Percentiles rank a stretch among this genome's conserved stretches.
These are phyloP conservation scores for Euptelea pleiosperma DNA, from an alignment of 164 flowering plant genomes.

Conservation along the genomic window DNA sequence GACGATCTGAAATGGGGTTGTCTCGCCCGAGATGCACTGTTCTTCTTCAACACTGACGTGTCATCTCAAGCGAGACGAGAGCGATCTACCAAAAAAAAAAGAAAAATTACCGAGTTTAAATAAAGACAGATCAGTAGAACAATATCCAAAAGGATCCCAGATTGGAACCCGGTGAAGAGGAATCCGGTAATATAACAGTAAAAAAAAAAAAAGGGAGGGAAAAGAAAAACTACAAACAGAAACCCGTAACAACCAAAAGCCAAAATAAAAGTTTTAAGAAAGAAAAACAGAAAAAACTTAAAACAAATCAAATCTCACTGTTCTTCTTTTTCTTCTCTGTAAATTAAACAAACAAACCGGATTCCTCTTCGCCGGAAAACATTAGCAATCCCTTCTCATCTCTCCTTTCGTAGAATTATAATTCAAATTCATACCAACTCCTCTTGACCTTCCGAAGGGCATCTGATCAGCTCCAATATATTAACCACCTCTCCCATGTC, in stretches of 20 bases:
- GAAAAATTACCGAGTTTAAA: neutral
- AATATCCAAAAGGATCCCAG: slow-evolving; percentile 23
- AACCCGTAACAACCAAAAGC: slow-evolving; percentile 12
- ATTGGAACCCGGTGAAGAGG: slow-evolving; percentile 64
- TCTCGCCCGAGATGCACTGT: no score
- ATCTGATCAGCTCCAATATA: slow-evolving; percentile 77
- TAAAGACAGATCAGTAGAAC: neutral
- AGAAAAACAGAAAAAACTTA: slow-evolving; percentile 10
- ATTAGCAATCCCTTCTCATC: slow-evolving; percentile 11
- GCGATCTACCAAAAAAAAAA: neutral
- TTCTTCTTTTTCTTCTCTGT: slow-evolving; percentile 16
- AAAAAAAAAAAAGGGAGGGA: slow-evolving; percentile 12
- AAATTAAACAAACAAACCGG: slow-evolving; percentile 36
- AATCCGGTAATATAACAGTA: slow-evolving; percentile 49
- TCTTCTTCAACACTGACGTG: no score
- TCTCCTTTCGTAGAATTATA: slow-evolving; percentile 9
- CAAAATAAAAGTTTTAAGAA: slow-evolving; percentile 11
- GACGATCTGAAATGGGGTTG: no score
- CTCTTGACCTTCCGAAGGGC: slow-evolving; percentile 77
- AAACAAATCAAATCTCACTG: slow-evolving; percentile 19
- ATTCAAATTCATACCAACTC: slow-evolving; percentile 33
- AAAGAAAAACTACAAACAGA: slow-evolving; percentile 26
- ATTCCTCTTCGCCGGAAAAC: slow-evolving; percentile 67
- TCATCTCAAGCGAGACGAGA: no score
- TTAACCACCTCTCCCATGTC: slow-evolving; percentile 92